Conservation (phyloP, 768 basidiomycete genomes). For the Neoboletus brunneissimus region DNA sequence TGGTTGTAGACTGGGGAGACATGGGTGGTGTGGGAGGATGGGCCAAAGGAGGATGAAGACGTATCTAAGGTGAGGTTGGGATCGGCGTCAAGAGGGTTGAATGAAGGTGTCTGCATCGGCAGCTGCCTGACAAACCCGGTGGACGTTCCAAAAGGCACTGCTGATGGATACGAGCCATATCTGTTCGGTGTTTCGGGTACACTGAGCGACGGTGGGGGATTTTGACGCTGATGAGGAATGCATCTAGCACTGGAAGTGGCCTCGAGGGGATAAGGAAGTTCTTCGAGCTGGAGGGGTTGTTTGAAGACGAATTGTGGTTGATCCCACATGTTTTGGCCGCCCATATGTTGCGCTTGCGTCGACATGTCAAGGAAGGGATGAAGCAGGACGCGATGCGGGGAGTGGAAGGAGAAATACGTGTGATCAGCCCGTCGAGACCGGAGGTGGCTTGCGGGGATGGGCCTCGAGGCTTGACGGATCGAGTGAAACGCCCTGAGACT, state of each 20-base stretch:
- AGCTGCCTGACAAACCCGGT: conserved; percentile 10
- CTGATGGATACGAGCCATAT: conserved; percentile 13
- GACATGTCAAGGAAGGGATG: conserved; percentile 20
- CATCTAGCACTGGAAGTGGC: not conserved
- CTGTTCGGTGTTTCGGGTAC: not conserved
- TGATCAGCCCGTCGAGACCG: conserved; percentile 6
- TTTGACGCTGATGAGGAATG: conserved; percentile 13
- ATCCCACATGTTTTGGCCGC: conserved; percentile 17
- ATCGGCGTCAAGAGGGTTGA: conserved; percentile 8
- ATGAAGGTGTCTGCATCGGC: conserved; percentile 10
- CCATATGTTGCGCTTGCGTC: conserved; percentile 14
- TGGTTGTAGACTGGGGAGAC: conserved; percentile 17
- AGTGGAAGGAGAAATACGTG: not conserved
- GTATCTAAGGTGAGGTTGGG: conserved; percentile 11
- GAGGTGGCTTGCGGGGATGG: not conserved
- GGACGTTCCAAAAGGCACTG: conserved; percentile 11
- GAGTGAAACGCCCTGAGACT: not conserved
- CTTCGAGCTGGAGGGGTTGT: conserved; percentile 30
- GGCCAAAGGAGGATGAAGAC: conserved; percentile 12
- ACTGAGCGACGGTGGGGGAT: conserved; percentile 1
- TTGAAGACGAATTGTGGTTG: conserved; percentile 11
- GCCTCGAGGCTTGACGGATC: not conserved
- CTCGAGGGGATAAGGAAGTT: conserved; percentile 21
- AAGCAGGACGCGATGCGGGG: not conserved
- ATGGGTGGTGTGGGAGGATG: conserved; percentile 10